A percentile compares a stretch with the other conserved stretches of the same genome.
Evolutionary conservation across 257 asterid genomes (phyloP).

Genomic region (Solanum sparsipilum): DNA sequence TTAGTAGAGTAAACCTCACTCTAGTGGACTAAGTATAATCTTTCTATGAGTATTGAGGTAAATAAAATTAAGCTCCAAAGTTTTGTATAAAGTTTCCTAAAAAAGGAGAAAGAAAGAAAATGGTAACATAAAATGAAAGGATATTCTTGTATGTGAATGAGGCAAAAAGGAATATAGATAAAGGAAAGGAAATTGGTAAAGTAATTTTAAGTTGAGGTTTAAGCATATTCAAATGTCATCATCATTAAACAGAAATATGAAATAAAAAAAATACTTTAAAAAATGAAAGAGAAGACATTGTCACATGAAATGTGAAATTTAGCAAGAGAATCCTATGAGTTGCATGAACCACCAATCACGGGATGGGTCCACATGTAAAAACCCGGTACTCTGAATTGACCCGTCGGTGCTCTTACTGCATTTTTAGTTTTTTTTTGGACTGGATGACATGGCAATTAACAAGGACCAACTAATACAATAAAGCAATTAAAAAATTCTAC

Average conservation of each 20-base stretch:
- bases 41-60: background rate
- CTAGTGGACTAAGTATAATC: background rate
- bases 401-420: conserved; percentile 10
- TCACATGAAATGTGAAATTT: background rate
- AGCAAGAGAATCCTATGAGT: conserved; percentile 1
- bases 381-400: background rate
- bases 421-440: background rate
- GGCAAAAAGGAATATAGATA: background rate
- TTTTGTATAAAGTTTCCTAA: background rate
- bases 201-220: background rate
- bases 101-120: background rate
- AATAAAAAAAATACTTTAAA: background rate
- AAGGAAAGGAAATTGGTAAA: background rate
- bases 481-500: too few relatives aligned
- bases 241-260: background rate
- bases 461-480: too few relatives aligned
- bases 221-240: background rate
- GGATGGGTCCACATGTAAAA: conserved; percentile 20
- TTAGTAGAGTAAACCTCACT: background rate
- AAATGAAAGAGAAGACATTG: background rate
- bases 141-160: background rate
- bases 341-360: conserved; percentile 31
- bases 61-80: background rate
- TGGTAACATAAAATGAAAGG: background rate
- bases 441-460: too few relatives aligned